phyloP scores from a whole-genome alignment of 352 stramenopile species.

The Elongisporangium anandrum region DNA sequence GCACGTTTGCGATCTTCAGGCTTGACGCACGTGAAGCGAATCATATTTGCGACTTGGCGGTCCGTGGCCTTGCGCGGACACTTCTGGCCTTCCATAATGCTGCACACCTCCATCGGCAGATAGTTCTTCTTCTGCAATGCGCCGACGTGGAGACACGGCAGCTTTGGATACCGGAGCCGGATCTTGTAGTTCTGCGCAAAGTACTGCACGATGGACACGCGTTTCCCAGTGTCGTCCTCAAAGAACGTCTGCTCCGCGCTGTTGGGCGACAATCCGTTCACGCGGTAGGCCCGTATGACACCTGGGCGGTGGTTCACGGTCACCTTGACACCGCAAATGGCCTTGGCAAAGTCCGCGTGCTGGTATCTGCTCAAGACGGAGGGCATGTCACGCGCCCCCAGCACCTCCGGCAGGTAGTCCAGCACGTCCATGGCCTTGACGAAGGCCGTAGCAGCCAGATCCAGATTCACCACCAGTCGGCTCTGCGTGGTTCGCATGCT shows the following conservation, averaged over 20 bases:
- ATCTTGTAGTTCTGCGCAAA: conserved; percentile 50
- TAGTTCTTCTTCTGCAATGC: conserved; percentile 73
- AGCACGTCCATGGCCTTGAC: conserved; percentile 54
- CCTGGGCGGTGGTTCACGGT: conserved; percentile 58
- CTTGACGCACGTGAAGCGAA: conserved; percentile 53
- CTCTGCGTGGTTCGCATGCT: conserved; percentile 64
- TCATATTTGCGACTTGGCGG: conserved; percentile 83
- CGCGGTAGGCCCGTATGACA: conserved; percentile 50
- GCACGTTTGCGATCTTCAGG: conserved; percentile 49
- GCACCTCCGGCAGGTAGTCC: conserved; percentile 37
- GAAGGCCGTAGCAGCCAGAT: conserved; percentile 69
- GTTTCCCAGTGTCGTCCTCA: conserved; percentile 44
- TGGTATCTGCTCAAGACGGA: conserved; percentile 33
- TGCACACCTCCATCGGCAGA: conserved; percentile 80
- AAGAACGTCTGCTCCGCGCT: conserved; percentile 51
- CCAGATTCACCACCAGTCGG: conserved; percentile 61
- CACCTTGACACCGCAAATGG: conserved; percentile 61
- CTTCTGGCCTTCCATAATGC: conserved; percentile 67
- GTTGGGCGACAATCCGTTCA: conserved; percentile 51
- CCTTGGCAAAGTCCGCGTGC: conserved; percentile 42
- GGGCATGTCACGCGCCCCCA: conserved; percentile 22
- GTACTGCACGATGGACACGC: conserved; percentile 52
- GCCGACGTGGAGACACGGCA: conserved; percentile 81
- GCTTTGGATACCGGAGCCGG: conserved; percentile 52
- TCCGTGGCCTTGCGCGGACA: conserved; percentile 73